Base-by-base conservation (phyloP, 2,329 filamentous ascomycete species). In the Neofusicoccum sp. region DNA sequence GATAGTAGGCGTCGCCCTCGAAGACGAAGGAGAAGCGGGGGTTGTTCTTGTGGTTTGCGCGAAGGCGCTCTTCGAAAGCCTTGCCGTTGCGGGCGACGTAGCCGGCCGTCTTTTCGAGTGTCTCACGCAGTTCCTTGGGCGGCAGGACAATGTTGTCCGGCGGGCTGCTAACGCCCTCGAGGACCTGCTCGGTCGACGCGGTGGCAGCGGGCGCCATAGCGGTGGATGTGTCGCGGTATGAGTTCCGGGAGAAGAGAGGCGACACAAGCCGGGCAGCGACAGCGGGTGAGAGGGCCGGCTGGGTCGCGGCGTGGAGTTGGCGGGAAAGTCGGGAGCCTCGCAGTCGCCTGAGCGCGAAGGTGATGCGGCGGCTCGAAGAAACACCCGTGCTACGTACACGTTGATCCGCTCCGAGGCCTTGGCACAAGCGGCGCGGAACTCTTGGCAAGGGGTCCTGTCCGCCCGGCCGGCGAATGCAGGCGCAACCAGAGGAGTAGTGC, bases 61-160 rank as follows among this genome's bases (percentile, higher is more conserved):
- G 88, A 66, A 99, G 89, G 67, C 89, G 87, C 68, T 93, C 89
- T 77, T 96, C 90, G 70, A 96, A 92, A 6, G 86, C 73, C 11
- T 78, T 69, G 36, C 84, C 85, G 69, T 85, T 85, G 67, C 86
- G 83, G 62, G 88, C 87, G 62, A 97, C 90, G 73, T 96, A 98
- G 48, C 92, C 92, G 58, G 95, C 93, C 11, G 93, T 96, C 79
- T 96, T 98, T 76, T 97, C 93, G 70, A 99, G 87, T 66, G 93
- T 84, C 20, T 82, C 81, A 80, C 92, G 88, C 70, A 97, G 92
- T 71, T 93, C 90, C 72, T 87, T 85, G 0, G 86, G 95, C 24
- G 95, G 95, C 59, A 97, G 84, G 61, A 97, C 90, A 65, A 96
- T 84, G 64, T 92, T 91, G 62, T 87, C 79, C 3, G 93, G 93